Evolutionary conservation across 768 basidiomycete species (phyloP), one percentile per base, ranked within the genome.

Genomic region (Boletus rubropictus): DNA sequence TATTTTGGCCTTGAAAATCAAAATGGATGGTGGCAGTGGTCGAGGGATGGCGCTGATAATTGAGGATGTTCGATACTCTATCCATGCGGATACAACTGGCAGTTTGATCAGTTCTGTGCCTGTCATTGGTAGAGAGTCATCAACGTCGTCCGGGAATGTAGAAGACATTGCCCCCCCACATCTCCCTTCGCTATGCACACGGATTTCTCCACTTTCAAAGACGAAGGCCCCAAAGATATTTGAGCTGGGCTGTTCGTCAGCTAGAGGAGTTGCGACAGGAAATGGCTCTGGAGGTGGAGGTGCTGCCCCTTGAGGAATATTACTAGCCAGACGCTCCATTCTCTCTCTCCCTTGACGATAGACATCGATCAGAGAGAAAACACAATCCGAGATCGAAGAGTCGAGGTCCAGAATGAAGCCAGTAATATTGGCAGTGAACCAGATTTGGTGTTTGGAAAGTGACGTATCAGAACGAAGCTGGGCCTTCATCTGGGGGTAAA

Each of bases 331-430:
- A 21, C 76, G 76, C 33, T 81, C 82, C 36, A 95, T 78, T 5
- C 88, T 77, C 51, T 86, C 82, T 66, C 84, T 84, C 20, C 92
- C 90, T 60, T 79, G 79, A 45, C 76, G 80, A 66, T 92, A 93
- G 24, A 94, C 89, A 49, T 91, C 88, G 35, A 89, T 74, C 21
- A 93, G 69, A n/a, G 87, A 82, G 60, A 85, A 89, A 7, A 90
- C 71, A 57, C 80, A 89, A 50, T 80, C 79, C 4, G 89, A 79
- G 46, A 94, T 86, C 21, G 77, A 76, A 0, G 89, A 82, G 60
- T 93, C 90, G 20, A 95, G 69, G 57, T 93, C 88, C 47, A 94
- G 71, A 39, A 88, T 74, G 61, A 94, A 92, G 11, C 92, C 92
- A 57, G 81, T 86, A 56, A 95, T 85, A 42, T 74, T 78, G 2